These are phyloP conservation scores for Botrytis paeoniae DNA, from an alignment of 2,329 filamentous ascomycete species.

Conservation along the genomic window DNA sequence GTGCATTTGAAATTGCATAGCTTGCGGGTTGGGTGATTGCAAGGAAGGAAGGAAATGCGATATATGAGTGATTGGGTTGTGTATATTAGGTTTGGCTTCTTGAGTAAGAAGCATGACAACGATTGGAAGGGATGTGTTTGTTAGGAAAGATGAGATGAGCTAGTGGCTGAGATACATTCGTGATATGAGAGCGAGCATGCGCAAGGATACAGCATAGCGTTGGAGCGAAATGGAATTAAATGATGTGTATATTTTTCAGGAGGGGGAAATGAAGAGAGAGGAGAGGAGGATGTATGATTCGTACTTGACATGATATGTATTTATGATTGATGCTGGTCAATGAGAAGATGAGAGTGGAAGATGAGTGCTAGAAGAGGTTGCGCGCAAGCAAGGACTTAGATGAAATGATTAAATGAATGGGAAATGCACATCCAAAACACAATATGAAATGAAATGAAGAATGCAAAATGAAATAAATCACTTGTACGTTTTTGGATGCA, in stretches of 20 bases:
- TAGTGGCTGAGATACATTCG: background rate
- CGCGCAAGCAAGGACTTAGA: background rate
- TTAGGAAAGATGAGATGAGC: background rate
- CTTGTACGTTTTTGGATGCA: background rate
- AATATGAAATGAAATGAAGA: background rate
- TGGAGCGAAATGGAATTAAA: background rate
- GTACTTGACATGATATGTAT: background rate
- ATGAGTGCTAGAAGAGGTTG: background rate
- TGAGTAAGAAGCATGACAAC: background rate
- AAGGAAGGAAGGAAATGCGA: background rate
- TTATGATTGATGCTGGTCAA: background rate
- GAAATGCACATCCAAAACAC: background rate
- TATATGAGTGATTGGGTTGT: background rate
- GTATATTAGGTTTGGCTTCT: conserved; percentile 4
- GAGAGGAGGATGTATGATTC: background rate
- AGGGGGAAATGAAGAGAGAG: background rate
- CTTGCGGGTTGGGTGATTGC: background rate
- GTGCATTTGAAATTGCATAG: background rate
- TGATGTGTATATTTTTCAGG: background rate
- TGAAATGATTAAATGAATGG: background rate
- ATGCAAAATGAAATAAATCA: background rate
- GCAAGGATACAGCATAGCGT: background rate
- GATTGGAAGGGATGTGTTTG: background rate
- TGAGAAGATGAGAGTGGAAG: background rate
- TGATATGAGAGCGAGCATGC: background rate